These are phyloP conservation scores for Crassisporium funariophilum DNA, from an alignment of 768 basidiomycete genomes.

Conservation along the genomic window DNA sequence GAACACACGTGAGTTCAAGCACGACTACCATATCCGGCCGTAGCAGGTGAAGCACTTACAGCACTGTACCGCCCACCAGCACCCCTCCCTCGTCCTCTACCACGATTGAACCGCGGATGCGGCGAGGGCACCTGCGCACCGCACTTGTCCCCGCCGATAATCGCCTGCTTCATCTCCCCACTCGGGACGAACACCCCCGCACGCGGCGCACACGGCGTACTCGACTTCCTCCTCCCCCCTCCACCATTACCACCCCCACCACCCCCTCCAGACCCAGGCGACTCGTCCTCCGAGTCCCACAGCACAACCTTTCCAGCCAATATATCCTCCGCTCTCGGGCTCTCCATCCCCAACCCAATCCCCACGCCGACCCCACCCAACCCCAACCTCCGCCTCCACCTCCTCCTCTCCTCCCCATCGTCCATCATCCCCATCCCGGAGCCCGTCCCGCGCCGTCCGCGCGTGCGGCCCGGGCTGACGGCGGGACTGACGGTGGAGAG, in stretches of 20 bases:
- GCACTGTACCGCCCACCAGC: slow-evolving; percentile 21
- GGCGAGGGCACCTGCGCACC: slow-evolving; percentile 47
- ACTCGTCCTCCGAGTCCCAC: slow-evolving; percentile 49
- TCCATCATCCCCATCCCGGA: slow-evolving; percentile 3
- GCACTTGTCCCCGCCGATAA: slow-evolving; percentile 47
- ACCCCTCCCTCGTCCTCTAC: slow-evolving; percentile 20
- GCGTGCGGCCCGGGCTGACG: slow-evolving; percentile 40
- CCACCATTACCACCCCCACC: slow-evolving; percentile 5
- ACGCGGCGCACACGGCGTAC: slow-evolving; percentile 35
- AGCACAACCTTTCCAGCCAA: slow-evolving; percentile 57
- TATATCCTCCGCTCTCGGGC: slow-evolving; percentile 67
- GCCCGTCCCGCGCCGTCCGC: slow-evolving; percentile 6
- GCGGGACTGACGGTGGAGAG: slow-evolving; percentile 71
- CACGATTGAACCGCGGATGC: slow-evolving; percentile 44
- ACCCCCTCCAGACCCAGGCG: slow-evolving; percentile 30
- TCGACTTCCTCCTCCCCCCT: slow-evolving; percentile 9
- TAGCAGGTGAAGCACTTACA: slow-evolving; percentile 29
- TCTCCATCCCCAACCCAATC: not conserved
- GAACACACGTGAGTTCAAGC: slow-evolving; percentile 20
- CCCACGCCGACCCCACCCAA: not conserved
- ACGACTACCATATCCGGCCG: slow-evolving; percentile 2
- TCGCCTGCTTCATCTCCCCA: slow-evolving; percentile 38
- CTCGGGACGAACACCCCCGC: slow-evolving; percentile 43
- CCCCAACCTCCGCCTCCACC: slow-evolving; percentile 5
- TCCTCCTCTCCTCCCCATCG: slow-evolving; percentile 1